Evolutionary conservation across 176 grass and related monocot species (phyloP).

Genomic region (Cenchrus americanus): DNA sequence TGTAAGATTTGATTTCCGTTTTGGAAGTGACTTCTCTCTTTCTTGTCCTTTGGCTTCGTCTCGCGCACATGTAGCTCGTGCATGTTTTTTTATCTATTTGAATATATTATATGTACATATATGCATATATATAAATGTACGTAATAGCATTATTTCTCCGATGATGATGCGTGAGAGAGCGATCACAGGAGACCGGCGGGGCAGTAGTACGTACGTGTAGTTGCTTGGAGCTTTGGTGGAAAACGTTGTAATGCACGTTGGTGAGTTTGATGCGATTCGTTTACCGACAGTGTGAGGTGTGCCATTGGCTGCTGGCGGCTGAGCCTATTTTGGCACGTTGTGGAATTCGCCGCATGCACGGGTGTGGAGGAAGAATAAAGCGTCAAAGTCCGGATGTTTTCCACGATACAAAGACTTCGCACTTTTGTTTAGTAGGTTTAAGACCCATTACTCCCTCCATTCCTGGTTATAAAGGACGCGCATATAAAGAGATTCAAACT

Average conservation of each 20-base stretch:
- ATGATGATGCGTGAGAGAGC: not conserved
- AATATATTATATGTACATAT: not conserved
- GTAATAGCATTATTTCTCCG: not conserved
- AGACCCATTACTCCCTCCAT: too few species aligned
- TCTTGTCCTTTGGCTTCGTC: not conserved
- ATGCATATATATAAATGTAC: not conserved
- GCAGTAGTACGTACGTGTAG: not conserved
- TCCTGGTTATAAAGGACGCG: too few species aligned
- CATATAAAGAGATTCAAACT: too few species aligned
- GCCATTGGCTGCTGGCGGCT: conserved; percentile 3
- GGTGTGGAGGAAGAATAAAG: not conserved
- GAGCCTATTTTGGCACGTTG: conserved; percentile 26
- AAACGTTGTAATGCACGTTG: not conserved
- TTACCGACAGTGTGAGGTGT: not conserved
- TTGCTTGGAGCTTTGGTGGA: not conserved
- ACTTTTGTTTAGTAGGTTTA: not conserved
- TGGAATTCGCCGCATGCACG: not conserved
- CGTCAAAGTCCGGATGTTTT: not conserved
- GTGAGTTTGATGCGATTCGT: not conserved
- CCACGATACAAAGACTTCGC: conserved; percentile 22
- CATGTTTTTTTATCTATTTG: not conserved
- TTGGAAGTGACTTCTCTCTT: not conserved
- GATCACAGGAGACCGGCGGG: not conserved
- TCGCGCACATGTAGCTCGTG: conserved; percentile 4
- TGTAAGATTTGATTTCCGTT: not conserved